Evolutionary conservation across 139 green algal species (phyloP).

Genomic region (Medakamo hakoo): DNA sequence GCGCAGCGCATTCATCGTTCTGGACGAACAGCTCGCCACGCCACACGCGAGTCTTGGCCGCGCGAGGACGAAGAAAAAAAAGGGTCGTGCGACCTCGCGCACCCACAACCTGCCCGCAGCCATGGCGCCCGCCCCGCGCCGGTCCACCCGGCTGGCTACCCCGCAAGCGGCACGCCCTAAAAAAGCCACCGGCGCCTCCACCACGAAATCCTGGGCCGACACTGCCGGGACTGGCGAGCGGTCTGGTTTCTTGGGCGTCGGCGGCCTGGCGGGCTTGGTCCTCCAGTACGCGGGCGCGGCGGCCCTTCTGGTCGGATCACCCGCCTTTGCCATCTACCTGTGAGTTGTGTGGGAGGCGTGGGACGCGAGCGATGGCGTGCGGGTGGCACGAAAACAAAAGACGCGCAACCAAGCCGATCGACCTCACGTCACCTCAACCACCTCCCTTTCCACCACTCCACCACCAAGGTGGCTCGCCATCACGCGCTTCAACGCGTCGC

Average conservation of each 20-base stretch:
- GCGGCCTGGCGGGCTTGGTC: constrained; percentile 9
- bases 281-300: constrained; percentile 13
- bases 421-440: neutral
- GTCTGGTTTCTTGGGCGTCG: constrained; percentile 15
- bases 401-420: no score
- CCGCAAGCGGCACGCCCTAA: neutral
- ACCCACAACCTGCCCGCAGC: neutral
- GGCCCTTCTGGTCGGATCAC: constrained; percentile 18
- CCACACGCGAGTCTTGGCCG: no score
- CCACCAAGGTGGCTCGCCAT: constrained; percentile 20
- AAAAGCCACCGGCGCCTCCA: neutral
- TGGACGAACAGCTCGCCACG: no score
- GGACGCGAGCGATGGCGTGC: neutral
- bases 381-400: no score
- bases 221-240: constrained; percentile 10
- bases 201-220: constrained; percentile 15
- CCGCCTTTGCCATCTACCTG: constrained; percentile 21
- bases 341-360: no score
- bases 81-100: neutral
- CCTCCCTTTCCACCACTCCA: neutral
- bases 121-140: neutral
- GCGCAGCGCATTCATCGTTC: no score
- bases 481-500: constrained; percentile 15
- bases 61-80: no score
- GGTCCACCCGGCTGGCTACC: neutral